Evolutionary conservation across 345 rosid genomes (phyloP), one percentile per base, ranked within the genome.

Genomic region (Populus deltoides): DNA sequence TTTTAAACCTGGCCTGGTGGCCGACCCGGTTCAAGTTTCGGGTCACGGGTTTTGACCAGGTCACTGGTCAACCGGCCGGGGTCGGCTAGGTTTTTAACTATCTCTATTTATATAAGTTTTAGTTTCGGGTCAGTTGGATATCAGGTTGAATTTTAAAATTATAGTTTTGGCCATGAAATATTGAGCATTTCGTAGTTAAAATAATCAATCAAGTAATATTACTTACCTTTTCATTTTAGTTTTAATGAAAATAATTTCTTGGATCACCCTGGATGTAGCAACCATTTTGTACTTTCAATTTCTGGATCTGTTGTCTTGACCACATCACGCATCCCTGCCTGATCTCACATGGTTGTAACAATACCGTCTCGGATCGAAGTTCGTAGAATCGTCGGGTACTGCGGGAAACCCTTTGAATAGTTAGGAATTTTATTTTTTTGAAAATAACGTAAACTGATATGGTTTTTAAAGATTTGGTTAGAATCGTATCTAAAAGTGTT

Each of bases 51-150:
- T 33, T 33, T 4, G 35, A 33, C 5, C 5, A 3, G 35, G 0
- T 33, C 0, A 33, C 0, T 0, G 5, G 35, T 4, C 0, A 33
- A 33, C 5, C 2, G 0, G 3, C 5, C 35, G 0, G 5, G 5
- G 5, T 33, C 35, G 3, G 5, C 5, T 0, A 0, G 5, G 36
- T 33, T 33, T 31, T 33, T 33, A 33, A 33, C 0, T 33, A 33
- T 1, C 0, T 4, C 0, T 33, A 33, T 31, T 31, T 31, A 2
- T 31, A 31, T 31, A 31, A 31, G 27, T 27, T 27, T 1, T 27
- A 27, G 27, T 27, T 1, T 27, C 27, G 27, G 27, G 27, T 1
- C 1, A 27, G 27, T 27, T 1, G 3, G 0, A 3, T 31, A 2
- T 0, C 33, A 31, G 3, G 3, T 31, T n/a, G n/a, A n/a, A n/a